Percentiles rank a stretch among this genome's conserved stretches.
Evolutionary conservation across 805 yeast genomes (phyloP).

Genomic region (Saccharomyces paradoxus): DNA sequence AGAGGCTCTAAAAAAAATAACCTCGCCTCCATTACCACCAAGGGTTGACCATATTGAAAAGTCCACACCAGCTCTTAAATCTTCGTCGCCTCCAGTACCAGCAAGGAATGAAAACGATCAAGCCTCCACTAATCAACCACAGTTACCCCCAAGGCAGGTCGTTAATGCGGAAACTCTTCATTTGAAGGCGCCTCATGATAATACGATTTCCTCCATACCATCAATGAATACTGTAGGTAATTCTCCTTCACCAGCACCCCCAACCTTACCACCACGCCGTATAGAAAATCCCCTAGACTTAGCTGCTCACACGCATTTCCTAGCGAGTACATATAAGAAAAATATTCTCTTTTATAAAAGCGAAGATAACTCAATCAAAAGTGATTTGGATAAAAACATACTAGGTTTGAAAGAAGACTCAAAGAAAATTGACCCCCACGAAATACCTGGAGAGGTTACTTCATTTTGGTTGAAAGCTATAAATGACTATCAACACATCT

Average conservation of each 20-base stretch:
- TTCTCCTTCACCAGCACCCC: neutral
- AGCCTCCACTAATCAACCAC: neutral
- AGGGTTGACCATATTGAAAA: neutral
- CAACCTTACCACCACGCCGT: neutral
- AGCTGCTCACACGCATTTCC: neutral
- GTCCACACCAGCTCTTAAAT: neutral
- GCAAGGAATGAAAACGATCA: conserved; percentile 21
- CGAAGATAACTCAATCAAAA: neutral
- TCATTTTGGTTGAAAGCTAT: neutral
- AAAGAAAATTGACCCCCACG: neutral
- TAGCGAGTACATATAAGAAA: neutral
- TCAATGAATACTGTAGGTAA: neutral
- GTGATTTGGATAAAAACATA: neutral
- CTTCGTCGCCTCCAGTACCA: conserved; percentile 28
- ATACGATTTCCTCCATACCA: neutral
- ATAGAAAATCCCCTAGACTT: neutral
- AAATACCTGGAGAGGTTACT: neutral
- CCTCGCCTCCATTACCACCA: neutral
- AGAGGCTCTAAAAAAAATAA: conserved; percentile 3
- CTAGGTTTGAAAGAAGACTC: neutral
- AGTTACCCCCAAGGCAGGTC: neutral
- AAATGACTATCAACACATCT: neutral
- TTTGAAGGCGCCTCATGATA: neutral
- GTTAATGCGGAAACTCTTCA: neutral
- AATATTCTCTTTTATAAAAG: neutral